Conservation (phyloP, 108 stramenopile species). For the Schizochytrium sp. region DNA sequence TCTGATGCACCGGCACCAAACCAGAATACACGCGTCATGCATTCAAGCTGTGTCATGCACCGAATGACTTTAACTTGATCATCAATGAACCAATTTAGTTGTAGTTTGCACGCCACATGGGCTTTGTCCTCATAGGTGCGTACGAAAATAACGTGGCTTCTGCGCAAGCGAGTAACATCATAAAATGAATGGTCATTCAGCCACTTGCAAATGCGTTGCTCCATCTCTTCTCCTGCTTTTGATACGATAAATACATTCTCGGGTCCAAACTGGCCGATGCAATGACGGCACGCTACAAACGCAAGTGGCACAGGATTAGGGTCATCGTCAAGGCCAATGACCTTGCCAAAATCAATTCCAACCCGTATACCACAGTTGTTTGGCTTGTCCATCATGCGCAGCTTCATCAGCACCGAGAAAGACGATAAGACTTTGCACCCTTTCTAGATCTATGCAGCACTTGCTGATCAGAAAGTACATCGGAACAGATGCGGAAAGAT, state of each 20-base stretch:
- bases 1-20: not conserved
- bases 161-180: not conserved
- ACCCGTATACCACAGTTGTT: not conserved
- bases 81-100: not conserved
- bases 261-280: not conserved
- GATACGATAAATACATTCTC: slow-evolving; percentile 15
- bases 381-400: not conserved
- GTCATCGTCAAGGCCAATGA: not conserved
- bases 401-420: too few relatives aligned
- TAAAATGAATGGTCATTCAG: not conserved
- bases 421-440: too few relatives aligned
- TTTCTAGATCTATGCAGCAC: too few relatives aligned
- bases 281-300: not conserved
- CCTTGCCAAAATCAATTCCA: slow-evolving; percentile 9
- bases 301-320: not conserved
- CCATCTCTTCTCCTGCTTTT: slow-evolving; percentile 4
- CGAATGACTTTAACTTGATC: slow-evolving; percentile 19
- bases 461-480: too few relatives aligned
- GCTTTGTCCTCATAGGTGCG: slow-evolving; percentile 32
- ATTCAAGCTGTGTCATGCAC: not conserved
- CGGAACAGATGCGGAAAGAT: too few relatives aligned
- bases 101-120: not conserved
- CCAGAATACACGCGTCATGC: not conserved
- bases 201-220: not conserved
- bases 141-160: not conserved